A percentile compares a stretch with the other conserved stretches of the same genome.
Conservation (phyloP, 2,329 filamentous ascomycete species). For the Penicillium concentricum region DNA sequence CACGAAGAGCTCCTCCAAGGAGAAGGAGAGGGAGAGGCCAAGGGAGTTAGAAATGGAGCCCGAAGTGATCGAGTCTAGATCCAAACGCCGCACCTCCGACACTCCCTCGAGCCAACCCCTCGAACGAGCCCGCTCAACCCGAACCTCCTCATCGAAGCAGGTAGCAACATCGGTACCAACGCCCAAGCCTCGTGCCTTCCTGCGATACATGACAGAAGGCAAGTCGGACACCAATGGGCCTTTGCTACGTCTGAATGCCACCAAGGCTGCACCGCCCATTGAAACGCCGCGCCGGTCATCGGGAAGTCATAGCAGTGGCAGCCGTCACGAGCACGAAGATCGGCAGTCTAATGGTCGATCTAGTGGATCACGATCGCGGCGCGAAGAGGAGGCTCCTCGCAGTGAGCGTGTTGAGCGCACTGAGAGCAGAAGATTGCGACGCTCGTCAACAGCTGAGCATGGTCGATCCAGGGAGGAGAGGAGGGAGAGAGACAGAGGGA, state of each 20-base stretch:
- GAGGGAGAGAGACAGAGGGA: no score
- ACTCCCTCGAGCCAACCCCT: constrained; percentile 22
- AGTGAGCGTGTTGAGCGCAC: neutral
- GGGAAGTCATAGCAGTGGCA: constrained; percentile 29
- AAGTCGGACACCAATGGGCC: constrained; percentile 41
- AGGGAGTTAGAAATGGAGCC: constrained; percentile 7
- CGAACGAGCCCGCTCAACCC: constrained; percentile 22
- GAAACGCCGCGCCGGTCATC: constrained; percentile 35
- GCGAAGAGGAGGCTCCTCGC: constrained; percentile 23
- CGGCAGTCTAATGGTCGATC: constrained; percentile 24
- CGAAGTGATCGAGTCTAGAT: constrained; percentile 12
- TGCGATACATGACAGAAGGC: constrained; percentile 41
- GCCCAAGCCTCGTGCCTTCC: constrained; percentile 29
- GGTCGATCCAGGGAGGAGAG: constrained; percentile 20
- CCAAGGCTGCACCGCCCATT: constrained; percentile 32
- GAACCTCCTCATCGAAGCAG: constrained; percentile 27
- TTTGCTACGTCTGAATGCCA: constrained; percentile 39
- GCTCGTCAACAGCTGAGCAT: constrained; percentile 20
- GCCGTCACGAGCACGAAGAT: constrained; percentile 25
- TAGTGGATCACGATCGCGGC: constrained; percentile 27
- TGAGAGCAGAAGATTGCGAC: constrained; percentile 20
- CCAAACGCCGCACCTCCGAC: constrained; percentile 13
- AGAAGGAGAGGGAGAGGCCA: constrained; percentile 9
- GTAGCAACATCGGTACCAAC: constrained; percentile 18
- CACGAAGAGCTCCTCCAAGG: constrained; percentile 16